phyloP scores from a whole-genome alignment of 2,329 filamentous ascomycete species.

The Ophiosphaerella korrae region DNA sequence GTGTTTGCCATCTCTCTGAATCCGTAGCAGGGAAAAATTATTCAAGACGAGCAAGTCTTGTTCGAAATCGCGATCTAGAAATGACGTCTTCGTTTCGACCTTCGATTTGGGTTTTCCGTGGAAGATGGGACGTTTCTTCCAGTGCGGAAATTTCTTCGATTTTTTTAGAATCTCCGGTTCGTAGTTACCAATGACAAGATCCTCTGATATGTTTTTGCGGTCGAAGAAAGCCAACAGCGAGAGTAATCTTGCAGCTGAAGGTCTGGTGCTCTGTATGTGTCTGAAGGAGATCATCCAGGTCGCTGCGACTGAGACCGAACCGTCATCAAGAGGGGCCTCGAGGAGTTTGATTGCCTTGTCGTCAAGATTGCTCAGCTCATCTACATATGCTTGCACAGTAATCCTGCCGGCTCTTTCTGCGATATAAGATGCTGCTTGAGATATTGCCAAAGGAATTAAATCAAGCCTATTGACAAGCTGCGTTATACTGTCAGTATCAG shows the following conservation, averaged over 20 bases:
- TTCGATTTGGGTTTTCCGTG: too few relatives aligned
- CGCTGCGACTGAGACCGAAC: constrained; percentile 39
- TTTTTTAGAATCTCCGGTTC: neutral
- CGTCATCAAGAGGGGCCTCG: constrained; percentile 29
- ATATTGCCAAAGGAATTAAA: constrained; percentile 5
- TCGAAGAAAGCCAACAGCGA: constrained; percentile 41
- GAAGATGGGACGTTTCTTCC: too few relatives aligned
- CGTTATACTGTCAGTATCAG: neutral
- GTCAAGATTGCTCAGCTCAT: constrained; percentile 30
- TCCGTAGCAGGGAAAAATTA: too few relatives aligned
- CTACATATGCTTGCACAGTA: neutral
- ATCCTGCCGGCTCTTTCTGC: neutral
- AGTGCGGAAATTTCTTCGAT: too few relatives aligned
- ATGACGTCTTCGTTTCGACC: too few relatives aligned
- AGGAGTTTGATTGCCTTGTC: neutral
- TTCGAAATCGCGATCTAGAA: too few relatives aligned
- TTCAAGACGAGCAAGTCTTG: too few relatives aligned
- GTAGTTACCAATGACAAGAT: constrained; percentile 19
- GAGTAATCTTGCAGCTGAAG: constrained; percentile 49
- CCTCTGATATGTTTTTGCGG: constrained; percentile 26
- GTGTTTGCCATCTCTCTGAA: too few relatives aligned
- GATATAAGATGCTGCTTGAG: constrained; percentile 39
- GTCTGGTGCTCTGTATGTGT: constrained; percentile 38
- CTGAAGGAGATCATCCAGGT: constrained; percentile 42
- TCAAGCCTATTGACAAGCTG: constrained; percentile 22